Base-by-base conservation (phyloP, 352 stramenopile genomes). In the Phytophthora pluvialis region DNA sequence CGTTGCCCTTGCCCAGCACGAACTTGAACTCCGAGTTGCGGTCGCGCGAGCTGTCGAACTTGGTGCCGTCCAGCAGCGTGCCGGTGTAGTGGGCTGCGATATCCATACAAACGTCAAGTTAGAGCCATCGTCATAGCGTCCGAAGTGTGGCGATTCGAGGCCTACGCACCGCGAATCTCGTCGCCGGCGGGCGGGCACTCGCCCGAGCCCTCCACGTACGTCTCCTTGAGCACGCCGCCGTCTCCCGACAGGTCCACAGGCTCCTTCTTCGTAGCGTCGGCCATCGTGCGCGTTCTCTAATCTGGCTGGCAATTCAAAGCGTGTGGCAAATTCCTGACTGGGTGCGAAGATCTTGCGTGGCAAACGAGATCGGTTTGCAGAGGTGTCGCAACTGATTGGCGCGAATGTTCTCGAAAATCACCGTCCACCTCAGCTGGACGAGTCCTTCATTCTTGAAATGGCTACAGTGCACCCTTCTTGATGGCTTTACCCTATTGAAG, bases 31-130 rank as follows among this genome's bases (percentile, higher is more conserved):
- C 83, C 38, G 82, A 75, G 60, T 93, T 65, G 71, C 89, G 89
- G 66, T 98, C 93, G 58, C 90, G 83, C 49, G 91, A 98, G 67
- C 83, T 96, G 77, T 99, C 96, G 68, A 99, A 99, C 77, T 98
- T 98, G 10, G 82, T 86, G 44, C 96, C 96, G 67, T 98, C 93
- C 53, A 98, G 78, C 44, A 99, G 68, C 55, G 94, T 98, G 16
- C 96, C 96, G 29, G 95, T 98, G 87, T 99, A 99, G 72, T 99
- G 96, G 21, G 94, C 93, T 93, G 70, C 15, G n/a, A 45, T 16
- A 21, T 8, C 39, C 3, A 54, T 35, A 51, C 15, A 43, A 33
- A 32, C 33, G 0, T 7, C 29, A 33, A 21, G 35, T 58, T n/a
- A 74, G 49, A 36, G 26, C 28, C 16, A 13, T 47, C 25, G 3